These are phyloP conservation scores for Hygrocybe punicea DNA, from an alignment of 768 basidiomycete species.

Conservation along the genomic window DNA sequence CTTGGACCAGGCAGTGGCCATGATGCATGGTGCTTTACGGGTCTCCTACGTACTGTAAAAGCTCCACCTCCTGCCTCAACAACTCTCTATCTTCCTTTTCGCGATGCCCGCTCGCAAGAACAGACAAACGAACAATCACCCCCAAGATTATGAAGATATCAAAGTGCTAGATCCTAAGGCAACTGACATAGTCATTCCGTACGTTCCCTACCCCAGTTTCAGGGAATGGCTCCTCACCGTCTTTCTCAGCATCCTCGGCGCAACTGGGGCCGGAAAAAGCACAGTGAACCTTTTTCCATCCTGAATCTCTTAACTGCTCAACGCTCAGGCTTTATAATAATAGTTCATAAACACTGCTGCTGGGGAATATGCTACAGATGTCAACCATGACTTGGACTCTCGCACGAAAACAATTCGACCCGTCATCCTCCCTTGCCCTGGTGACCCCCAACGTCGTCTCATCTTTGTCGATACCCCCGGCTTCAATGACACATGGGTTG, in stretches of 20 bases:
- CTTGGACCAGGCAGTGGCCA: too few species aligned
- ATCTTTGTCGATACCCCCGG: slow-evolving; percentile 40
- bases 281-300: slow-evolving; percentile 15
- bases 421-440: slow-evolving; percentile 25
- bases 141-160: too few species aligned
- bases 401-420: slow-evolving; percentile 39
- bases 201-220: neutral
- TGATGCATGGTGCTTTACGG: too few species aligned
- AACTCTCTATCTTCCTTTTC: too few species aligned
- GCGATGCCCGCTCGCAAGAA: too few species aligned
- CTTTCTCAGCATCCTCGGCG: neutral
- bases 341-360: slow-evolving; percentile 27
- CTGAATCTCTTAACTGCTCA: neutral
- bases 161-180: too few species aligned
- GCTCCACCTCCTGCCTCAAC: too few species aligned
- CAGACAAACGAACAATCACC: too few species aligned
- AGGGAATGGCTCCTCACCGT: neutral
- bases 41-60: too few species aligned
- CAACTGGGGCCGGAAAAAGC: slow-evolving; percentile 23
- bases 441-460: slow-evolving; percentile 24
- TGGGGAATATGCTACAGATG: slow-evolving; percentile 9
- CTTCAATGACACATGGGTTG: slow-evolving; percentile 34
- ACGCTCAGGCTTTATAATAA: neutral
- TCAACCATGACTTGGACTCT: slow-evolving; percentile 29
- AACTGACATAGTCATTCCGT: slow-evolving; percentile 8